A percentile compares a stretch with the other conserved stretches of the same genome.
Evolutionary conservation across 345 rosid genomes (phyloP).

Genomic region (Syzygium jambos): DNA sequence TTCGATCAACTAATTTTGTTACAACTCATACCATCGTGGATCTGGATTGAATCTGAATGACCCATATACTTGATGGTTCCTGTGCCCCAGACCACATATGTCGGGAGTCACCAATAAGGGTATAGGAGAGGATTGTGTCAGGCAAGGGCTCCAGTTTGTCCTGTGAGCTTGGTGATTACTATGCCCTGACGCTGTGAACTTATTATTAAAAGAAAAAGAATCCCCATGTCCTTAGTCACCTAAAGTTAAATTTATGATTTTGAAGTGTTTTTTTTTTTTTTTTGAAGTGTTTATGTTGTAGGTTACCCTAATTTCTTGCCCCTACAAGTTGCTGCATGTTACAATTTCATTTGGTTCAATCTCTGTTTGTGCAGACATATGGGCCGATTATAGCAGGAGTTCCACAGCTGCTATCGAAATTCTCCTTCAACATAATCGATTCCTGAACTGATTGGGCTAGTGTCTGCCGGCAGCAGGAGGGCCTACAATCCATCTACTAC

Average conservation of each 20-base stretch:
- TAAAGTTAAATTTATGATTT: background rate
- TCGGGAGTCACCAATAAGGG: background rate
- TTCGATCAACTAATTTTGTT: background rate
- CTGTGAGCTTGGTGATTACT: background rate
- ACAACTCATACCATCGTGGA: fast-evolving
- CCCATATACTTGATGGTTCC: background rate
- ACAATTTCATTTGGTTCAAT: background rate
- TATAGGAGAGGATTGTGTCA: background rate
- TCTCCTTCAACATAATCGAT: slow-evolving; percentile 59
- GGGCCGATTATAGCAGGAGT: slow-evolving; percentile 65
- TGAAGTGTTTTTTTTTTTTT: background rate
- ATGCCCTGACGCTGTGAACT: background rate
- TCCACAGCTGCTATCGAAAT: slow-evolving; percentile 71
- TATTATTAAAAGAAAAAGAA: background rate
- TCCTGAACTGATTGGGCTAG: slow-evolving; percentile 5
- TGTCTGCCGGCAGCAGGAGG: background rate
- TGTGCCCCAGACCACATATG: background rate
- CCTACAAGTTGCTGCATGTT: background rate
- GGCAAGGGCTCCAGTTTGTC: background rate
- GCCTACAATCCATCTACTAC: background rate
- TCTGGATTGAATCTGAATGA: background rate
- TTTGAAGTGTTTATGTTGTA: background rate
- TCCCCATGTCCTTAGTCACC: background rate
- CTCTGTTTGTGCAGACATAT: slow-evolving; percentile 44
- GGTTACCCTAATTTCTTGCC: background rate